A percentile compares a stretch with the other conserved stretches of the same genome.
These are phyloP conservation scores for Pontederia paniculata DNA, from an alignment of 176 grass and related monocot species.

Conservation along the genomic window DNA sequence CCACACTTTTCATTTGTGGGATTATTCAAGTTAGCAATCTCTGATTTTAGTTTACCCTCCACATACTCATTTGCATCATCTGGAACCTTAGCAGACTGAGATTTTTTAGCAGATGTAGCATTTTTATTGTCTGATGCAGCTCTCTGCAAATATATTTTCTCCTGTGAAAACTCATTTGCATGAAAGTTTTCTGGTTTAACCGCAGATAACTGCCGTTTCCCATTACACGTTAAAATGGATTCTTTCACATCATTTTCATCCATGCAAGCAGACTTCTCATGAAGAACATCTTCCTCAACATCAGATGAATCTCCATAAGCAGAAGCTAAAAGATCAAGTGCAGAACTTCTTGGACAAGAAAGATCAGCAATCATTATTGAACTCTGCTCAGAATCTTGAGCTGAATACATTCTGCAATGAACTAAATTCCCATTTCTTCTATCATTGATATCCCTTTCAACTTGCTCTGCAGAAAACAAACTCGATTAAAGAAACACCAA, in stretches of 20 bases:
- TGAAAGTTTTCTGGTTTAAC: slow-evolving; percentile 14
- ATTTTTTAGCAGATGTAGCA: slow-evolving; percentile 21
- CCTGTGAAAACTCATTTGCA: slow-evolving; percentile 21
- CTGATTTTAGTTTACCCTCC: slow-evolving; percentile 38
- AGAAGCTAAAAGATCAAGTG: slow-evolving; percentile 76
- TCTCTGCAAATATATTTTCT: slow-evolving; percentile 7
- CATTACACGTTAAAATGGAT: slow-evolving; percentile 5
- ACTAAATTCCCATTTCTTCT: slow-evolving; percentile 7
- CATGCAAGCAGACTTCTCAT: slow-evolving; percentile 3
- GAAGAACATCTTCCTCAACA: slow-evolving; percentile 35
- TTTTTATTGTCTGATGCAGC: slow-evolving; percentile 26
- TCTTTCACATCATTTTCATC: slow-evolving; percentile 17
- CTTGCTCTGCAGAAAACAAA: slow-evolving; percentile 17
- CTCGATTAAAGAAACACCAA: not conserved
- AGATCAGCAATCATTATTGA: slow-evolving; percentile 30
- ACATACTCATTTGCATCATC: slow-evolving; percentile 23
- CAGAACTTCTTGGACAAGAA: slow-evolving; percentile 39
- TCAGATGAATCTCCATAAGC: slow-evolving; percentile 47
- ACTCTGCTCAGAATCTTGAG: slow-evolving; percentile 23
- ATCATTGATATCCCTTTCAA: slow-evolving; percentile 3
- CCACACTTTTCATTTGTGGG: slow-evolving; percentile 16
- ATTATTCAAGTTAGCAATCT: slow-evolving; percentile 38
- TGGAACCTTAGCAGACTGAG: slow-evolving; percentile 22
- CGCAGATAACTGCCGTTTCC: slow-evolving; percentile 7
- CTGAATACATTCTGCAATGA: slow-evolving; percentile 19